phyloP scores from a whole-genome alignment of 148 eudicot species.

The Camellia japonica region DNA sequence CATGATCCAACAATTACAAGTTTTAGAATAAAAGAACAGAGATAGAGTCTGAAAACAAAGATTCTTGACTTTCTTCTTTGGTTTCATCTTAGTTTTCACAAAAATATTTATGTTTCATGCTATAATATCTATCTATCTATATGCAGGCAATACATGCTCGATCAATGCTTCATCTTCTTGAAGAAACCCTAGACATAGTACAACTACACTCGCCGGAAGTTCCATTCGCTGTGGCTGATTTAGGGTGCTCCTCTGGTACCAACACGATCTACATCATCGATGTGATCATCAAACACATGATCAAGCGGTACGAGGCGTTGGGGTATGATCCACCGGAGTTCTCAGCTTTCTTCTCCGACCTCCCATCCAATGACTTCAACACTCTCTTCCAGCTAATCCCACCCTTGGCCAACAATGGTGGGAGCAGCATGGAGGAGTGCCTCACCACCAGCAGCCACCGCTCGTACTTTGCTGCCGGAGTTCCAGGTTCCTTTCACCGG shows the following conservation, averaged over 20 bases:
- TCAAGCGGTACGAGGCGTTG: slow-evolving; percentile 55
- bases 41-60: no score
- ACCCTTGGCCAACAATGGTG: slow-evolving; percentile 40
- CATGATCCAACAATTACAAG: no score
- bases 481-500: slow-evolving; percentile 84
- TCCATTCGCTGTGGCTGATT: slow-evolving; percentile 75
- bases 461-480: slow-evolving; percentile 81
- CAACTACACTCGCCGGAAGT: slow-evolving; percentile 32
- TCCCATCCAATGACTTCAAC: slow-evolving; percentile 95
- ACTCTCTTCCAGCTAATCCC: slow-evolving; percentile 91
- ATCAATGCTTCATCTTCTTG: slow-evolving; percentile 80
- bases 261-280: slow-evolving; percentile 73
- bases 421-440: slow-evolving; percentile 76
- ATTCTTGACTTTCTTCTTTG: no score
- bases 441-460: slow-evolving; percentile 64
- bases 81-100: no score
- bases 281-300: slow-evolving; percentile 69
- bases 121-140: neutral
- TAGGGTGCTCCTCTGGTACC: slow-evolving; percentile 81
- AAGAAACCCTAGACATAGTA: slow-evolving; percentile 72
- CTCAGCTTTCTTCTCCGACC: slow-evolving; percentile 83
- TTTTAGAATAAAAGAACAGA: no score
- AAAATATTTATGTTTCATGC: no score
- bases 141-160: slow-evolving; percentile 80
- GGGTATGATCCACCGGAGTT: slow-evolving; percentile 71